A percentile compares a stretch with the other conserved stretches of the same genome.
Conservation (phyloP, 495 filamentous ascomycete species). For the Aspergillus haitiensis region DNA sequence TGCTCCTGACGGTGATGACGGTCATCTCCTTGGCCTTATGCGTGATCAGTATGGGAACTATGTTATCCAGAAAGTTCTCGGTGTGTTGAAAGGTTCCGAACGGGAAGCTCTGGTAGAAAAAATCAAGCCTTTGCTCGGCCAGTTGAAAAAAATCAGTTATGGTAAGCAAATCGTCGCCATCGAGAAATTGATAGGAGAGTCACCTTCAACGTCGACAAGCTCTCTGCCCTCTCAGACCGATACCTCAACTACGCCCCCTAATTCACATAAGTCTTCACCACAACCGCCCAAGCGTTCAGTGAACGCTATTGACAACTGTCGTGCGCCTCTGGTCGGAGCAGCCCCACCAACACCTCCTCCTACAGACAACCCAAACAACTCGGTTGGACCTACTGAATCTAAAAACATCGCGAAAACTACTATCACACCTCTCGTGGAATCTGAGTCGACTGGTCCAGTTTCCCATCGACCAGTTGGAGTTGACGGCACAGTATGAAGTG, state of each 20-base stretch:
- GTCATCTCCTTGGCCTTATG: slow-evolving; percentile 71
- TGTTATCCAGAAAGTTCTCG: slow-evolving; percentile 86
- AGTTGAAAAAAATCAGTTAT: slow-evolving; percentile 70
- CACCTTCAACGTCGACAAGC: slow-evolving; percentile 27
- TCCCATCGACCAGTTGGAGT: slow-evolving; percentile 35
- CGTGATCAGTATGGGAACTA: slow-evolving; percentile 95
- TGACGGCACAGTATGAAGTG: slow-evolving; percentile 27
- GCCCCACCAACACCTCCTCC: slow-evolving; percentile 49
- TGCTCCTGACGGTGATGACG: slow-evolving; percentile 61
- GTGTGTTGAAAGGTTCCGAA: slow-evolving; percentile 64
- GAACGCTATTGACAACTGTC: slow-evolving; percentile 31
- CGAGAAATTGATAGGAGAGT: slow-evolving; percentile 59
- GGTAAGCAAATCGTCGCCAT: slow-evolving; percentile 79
- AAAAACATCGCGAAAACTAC: slow-evolving; percentile 39
- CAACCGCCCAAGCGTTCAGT: slow-evolving; percentile 43
- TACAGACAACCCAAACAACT: slow-evolving; percentile 39
- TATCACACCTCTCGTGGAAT: slow-evolving; percentile 37
- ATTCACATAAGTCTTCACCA: slow-evolving; percentile 50
- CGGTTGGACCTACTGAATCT: slow-evolving; percentile 33
- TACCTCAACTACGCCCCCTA: slow-evolving; percentile 44
- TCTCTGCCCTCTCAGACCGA: slow-evolving; percentile 30
- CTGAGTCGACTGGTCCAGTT: slow-evolving; percentile 36
- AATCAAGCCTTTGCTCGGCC: slow-evolving; percentile 70
- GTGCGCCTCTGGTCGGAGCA: slow-evolving; percentile 36
- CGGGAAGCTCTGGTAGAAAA: slow-evolving; percentile 65